A percentile compares a stretch with the other conserved stretches of the same genome.
Evolutionary conservation across 1,284 basidiomycete genomes (phyloP).

Genomic region (Flammula alnicola): DNA sequence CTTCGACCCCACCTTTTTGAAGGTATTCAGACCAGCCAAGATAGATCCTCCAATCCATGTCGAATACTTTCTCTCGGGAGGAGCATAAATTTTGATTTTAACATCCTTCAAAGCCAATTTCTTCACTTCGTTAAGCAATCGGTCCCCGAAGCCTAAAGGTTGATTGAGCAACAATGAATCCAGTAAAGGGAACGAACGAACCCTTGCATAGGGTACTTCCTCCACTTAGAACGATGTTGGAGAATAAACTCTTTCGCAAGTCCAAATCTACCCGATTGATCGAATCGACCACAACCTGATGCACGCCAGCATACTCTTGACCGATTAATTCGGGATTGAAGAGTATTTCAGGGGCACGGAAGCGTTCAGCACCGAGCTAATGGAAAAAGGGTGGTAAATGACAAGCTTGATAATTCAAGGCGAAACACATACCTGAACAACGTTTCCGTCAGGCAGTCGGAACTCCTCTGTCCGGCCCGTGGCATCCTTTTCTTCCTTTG

Average conservation of each 20-base stretch:
- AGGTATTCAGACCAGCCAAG: conserved; percentile 93
- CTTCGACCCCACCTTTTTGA: conserved; percentile 81
- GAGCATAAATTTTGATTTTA: conserved; percentile 99
- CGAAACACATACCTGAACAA: conserved; percentile 72
- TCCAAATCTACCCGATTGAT: conserved; percentile 89
- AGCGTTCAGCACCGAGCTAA: conserved; percentile 93
- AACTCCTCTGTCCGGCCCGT: conserved; percentile 86
- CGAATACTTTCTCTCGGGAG: conserved; percentile 99
- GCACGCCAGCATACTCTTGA: conserved; percentile 95
- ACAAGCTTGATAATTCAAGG: conserved; percentile 5
- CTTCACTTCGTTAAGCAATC: conserved; percentile 94
- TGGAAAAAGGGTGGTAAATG: conserved; percentile 6
- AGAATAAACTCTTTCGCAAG: conserved; percentile 92
- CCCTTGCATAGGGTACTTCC: conserved; percentile 95
- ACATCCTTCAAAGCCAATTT: conserved; percentile 96
- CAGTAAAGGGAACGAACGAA: conserved; percentile 36
- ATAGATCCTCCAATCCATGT: conserved; percentile 99
- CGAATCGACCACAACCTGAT: conserved; percentile 92
- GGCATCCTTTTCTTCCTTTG: conserved; percentile 94
- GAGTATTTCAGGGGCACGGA: conserved; percentile 96
- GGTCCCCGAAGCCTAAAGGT: conserved; percentile 88
- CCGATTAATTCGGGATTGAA: conserved; percentile 99
- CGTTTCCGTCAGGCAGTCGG: conserved; percentile 93
- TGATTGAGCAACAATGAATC: conserved; percentile 18
- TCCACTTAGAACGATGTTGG: conserved; percentile 96